These are phyloP conservation scores for Collybia sp. DNA, from an alignment of 768 basidiomycete genomes.

Conservation along the genomic window DNA sequence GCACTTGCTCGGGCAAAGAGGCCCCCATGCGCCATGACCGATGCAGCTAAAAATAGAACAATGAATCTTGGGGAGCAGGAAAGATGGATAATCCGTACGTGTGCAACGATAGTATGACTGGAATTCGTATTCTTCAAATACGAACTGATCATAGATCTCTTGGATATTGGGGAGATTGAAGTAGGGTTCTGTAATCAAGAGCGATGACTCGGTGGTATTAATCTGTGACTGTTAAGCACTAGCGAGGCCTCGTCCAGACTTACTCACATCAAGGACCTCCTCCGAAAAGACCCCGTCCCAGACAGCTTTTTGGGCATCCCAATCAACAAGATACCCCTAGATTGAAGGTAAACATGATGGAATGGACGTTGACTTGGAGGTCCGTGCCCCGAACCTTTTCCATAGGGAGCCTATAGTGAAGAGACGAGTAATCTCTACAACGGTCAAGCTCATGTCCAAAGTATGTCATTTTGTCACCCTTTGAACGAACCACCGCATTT, in stretches of 20 bases:
- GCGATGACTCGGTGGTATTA: constrained; percentile 64
- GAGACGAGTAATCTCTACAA: constrained; percentile 76
- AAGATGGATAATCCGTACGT: constrained; percentile 38
- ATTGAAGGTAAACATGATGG: constrained; percentile 12
- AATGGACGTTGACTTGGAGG: not conserved
- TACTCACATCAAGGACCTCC: constrained; percentile 54
- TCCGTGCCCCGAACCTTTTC: constrained; percentile 60
- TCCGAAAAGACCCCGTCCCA: constrained; percentile 90
- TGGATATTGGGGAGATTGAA: constrained; percentile 92
- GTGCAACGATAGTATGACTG: constrained; percentile 75
- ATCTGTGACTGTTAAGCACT: constrained; percentile 38
- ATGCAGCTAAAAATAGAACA: constrained; percentile 55
- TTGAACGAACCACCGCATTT: constrained; percentile 84
- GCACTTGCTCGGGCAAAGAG: constrained; percentile 55
- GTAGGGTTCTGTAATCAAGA: constrained; percentile 91
- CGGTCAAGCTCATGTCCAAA: constrained; percentile 79
- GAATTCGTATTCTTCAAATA: constrained; percentile 97
- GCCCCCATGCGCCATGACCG: constrained; percentile 68
- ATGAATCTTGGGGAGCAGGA: constrained; percentile 4
- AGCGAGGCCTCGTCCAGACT: constrained; percentile 3
- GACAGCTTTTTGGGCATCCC: constrained; percentile 92
- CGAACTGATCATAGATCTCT: constrained; percentile 90
- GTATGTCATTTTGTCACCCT: constrained; percentile 77
- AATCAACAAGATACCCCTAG: constrained; percentile 90
- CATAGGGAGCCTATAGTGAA: constrained; percentile 81